phyloP scores from a whole-genome alignment of 2,329 filamentous ascomycete species.

The Escovopsis weberi region DNA sequence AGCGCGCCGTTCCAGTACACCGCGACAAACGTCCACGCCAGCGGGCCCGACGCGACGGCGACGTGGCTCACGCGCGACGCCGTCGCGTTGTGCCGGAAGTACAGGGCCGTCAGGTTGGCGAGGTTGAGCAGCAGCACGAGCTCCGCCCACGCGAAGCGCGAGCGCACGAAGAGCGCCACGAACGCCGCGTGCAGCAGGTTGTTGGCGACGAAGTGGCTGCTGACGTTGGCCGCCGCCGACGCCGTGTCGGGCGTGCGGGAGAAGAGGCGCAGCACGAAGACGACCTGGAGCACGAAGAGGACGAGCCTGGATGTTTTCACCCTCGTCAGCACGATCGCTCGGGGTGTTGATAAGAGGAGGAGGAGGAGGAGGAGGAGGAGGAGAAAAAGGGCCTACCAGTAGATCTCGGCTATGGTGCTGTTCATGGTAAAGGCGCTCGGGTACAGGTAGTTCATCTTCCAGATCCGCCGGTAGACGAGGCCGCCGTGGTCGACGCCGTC shows the following conservation, averaged over 20 bases:
- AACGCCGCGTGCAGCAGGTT: slow-evolving; percentile 74
- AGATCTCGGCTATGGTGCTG: slow-evolving; percentile 48
- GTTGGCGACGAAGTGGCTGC: slow-evolving; percentile 71
- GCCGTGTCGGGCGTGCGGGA: slow-evolving; percentile 47
- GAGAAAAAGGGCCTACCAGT: slow-evolving; percentile 43
- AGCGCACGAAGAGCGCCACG: slow-evolving; percentile 68
- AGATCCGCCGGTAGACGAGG: slow-evolving; percentile 49
- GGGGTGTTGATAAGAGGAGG: neutral
- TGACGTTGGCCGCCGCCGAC: slow-evolving; percentile 59
- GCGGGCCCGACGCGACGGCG: slow-evolving; percentile 58
- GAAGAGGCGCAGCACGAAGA: slow-evolving; percentile 67
- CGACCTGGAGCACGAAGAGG: slow-evolving; percentile 60
- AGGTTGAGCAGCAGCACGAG: slow-evolving; percentile 68
- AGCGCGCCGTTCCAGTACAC: slow-evolving; percentile 84
- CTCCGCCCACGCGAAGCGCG: slow-evolving; percentile 61
- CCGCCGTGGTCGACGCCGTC: slow-evolving; percentile 51
- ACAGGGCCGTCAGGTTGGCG: slow-evolving; percentile 62
- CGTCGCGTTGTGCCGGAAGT: slow-evolving; percentile 64
- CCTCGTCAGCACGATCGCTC: neutral
- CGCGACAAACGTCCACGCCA: slow-evolving; percentile 73
- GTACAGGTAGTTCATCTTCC: slow-evolving; percentile 54
- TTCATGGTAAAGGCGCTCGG: slow-evolving; percentile 65
- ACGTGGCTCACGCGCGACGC: slow-evolving; percentile 58
- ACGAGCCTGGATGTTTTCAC: slow-evolving; percentile 38
- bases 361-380: neutral